phyloP scores from a whole-genome alignment of 305 asterid genomes.

The Fraxinus sp. region DNA sequence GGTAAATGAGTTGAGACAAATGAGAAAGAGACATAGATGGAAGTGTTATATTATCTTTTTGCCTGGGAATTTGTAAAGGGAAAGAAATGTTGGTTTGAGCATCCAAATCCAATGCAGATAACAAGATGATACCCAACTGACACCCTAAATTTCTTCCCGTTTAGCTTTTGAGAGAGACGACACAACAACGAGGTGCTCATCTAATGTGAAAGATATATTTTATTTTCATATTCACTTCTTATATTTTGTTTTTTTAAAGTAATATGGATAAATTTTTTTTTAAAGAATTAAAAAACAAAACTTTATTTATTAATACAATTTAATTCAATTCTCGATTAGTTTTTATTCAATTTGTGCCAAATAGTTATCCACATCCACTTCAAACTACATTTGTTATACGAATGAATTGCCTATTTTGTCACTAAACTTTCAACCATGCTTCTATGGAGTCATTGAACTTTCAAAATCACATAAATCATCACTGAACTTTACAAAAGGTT shows the following conservation, averaged over 20 bases:
- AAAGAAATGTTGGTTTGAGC: background rate
- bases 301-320: background rate
- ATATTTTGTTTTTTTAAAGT: background rate
- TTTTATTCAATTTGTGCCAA: background rate
- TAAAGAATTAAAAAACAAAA: background rate
- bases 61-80: constrained; percentile 41
- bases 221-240: background rate
- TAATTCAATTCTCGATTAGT: background rate
- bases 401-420: too few species aligned
- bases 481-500: too few species aligned
- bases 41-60: background rate
- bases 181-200: constrained; percentile 36
- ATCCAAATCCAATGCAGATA: background rate
- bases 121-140: constrained; percentile 30
- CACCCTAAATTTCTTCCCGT: constrained; percentile 29
- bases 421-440: too few species aligned
- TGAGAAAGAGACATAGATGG: constrained; percentile 22
- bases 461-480: too few species aligned
- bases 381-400: background rate
- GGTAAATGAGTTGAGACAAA: background rate
- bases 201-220: constrained; percentile 28
- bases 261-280: background rate
- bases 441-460: too few species aligned
- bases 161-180: constrained; percentile 53
- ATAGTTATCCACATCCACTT: background rate